These are phyloP conservation scores for Ustilago esculenta DNA, from an alignment of 1,284 basidiomycete genomes.

Conservation along the genomic window DNA sequence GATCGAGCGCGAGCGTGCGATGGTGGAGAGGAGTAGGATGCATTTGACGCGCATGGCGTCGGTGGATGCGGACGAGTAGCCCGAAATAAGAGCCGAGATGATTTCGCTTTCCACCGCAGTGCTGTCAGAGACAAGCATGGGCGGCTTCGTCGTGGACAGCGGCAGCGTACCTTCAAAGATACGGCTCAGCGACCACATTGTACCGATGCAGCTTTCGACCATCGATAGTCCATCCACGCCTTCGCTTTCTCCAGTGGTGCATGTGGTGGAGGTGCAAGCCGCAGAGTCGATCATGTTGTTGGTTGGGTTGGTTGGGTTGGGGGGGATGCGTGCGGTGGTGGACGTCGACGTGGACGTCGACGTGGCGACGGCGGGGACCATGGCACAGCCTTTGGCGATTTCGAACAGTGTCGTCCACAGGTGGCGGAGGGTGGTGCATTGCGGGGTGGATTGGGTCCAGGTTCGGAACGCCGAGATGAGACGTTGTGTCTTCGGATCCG, in stretches of 20 bases:
- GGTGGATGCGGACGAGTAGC: constrained; percentile 39
- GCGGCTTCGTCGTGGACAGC: constrained; percentile 4
- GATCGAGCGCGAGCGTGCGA: constrained; percentile 33
- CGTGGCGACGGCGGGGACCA: constrained; percentile 37
- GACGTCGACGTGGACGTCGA: no score
- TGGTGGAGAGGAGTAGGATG: constrained; percentile 47
- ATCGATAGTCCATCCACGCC: constrained; percentile 49
- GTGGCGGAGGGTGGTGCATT: not conserved
- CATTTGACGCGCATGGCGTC: constrained; percentile 56
- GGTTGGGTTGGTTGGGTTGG: no score
- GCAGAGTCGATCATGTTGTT: no score
- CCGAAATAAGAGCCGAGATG: constrained; percentile 41
- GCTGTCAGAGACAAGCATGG: constrained; percentile 2
- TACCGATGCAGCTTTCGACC: constrained; percentile 56
- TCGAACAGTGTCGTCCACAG: constrained; percentile 29
- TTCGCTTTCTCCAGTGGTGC: constrained; percentile 3
- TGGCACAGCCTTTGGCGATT: constrained; percentile 39
- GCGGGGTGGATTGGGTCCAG: constrained; percentile 11
- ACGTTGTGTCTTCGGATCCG: constrained; percentile 33
- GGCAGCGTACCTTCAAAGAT: constrained; percentile 46
- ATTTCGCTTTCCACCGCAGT: constrained; percentile 12
- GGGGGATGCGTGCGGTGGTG: no score
- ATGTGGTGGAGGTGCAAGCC: no score
- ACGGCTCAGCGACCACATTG: constrained; percentile 56
- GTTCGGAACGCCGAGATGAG: constrained; percentile 29